phyloP scores from a whole-genome alignment of 805 yeast genomes.

The Starmera amethionina region DNA sequence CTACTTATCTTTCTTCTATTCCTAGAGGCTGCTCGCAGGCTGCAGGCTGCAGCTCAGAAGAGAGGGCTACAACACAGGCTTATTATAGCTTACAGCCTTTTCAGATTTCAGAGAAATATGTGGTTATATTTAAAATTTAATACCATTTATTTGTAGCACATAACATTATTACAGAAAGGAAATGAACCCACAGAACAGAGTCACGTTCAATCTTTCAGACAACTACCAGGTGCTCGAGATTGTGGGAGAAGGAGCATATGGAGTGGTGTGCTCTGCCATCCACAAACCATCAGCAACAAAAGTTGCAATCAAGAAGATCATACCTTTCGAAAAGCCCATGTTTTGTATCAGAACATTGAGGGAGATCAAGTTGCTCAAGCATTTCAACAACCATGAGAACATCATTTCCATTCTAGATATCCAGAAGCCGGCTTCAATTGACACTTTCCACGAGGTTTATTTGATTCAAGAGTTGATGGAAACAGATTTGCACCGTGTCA shows the following conservation, averaged over 20 bases:
- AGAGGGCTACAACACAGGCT: too few relatives aligned
- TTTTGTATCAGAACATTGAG: slow-evolving; percentile 63
- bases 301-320: slow-evolving; percentile 73
- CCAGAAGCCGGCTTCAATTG: slow-evolving; percentile 50
- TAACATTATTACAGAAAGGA: too few relatives aligned
- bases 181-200: slow-evolving; percentile 26
- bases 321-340: slow-evolving; percentile 57
- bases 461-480: slow-evolving; percentile 74
- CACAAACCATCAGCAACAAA: slow-evolving; percentile 49
- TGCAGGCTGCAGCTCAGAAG: too few relatives aligned
- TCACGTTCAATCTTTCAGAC: slow-evolving; percentile 53
- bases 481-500: slow-evolving; percentile 57
- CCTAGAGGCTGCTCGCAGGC: too few relatives aligned
- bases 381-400: slow-evolving; percentile 62
- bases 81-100: too few relatives aligned
- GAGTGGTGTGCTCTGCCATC: slow-evolving; percentile 62
- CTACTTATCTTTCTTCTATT: too few relatives aligned
- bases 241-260: slow-evolving; percentile 78
- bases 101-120: too few relatives aligned
- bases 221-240: slow-evolving; percentile 50
- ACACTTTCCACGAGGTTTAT: slow-evolving; percentile 62
- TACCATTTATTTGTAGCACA: too few relatives aligned
- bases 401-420: slow-evolving; percentile 58
- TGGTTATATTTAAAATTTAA: too few relatives aligned
- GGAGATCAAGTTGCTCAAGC: slow-evolving; percentile 55